Conservation (phyloP, 805 yeast genomes). For the Lachancea meyersii region DNA sequence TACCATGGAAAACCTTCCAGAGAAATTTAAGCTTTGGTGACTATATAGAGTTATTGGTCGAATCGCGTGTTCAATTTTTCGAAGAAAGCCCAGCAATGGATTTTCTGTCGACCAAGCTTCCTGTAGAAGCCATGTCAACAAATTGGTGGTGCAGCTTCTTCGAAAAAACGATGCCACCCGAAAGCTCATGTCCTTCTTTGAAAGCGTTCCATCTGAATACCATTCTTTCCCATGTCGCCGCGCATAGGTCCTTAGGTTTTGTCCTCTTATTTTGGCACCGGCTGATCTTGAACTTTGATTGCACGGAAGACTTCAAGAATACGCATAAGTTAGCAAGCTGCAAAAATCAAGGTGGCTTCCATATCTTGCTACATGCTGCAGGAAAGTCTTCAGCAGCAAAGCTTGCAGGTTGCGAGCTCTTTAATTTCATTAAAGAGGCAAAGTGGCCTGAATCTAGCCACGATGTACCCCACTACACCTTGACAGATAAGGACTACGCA, state of each 20-base stretch:
- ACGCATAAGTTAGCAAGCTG: slow-evolving; percentile 9
- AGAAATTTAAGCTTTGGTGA: slow-evolving; percentile 11
- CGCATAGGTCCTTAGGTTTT: slow-evolving; percentile 12
- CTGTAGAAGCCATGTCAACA: slow-evolving; percentile 8
- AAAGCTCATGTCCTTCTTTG: slow-evolving; percentile 12
- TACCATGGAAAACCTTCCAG: slow-evolving; percentile 13
- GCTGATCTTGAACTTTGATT: slow-evolving; percentile 10
- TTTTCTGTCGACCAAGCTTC: slow-evolving; percentile 14
- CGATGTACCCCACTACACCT: not conserved
- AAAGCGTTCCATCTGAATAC: slow-evolving; percentile 13
- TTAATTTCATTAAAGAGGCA: slow-evolving; percentile 8
- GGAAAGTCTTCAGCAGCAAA: slow-evolving; percentile 13
- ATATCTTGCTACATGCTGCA: slow-evolving; percentile 13
- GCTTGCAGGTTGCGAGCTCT: slow-evolving; percentile 12
- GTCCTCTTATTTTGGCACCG: slow-evolving; percentile 13
- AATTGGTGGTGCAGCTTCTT: slow-evolving; percentile 13
- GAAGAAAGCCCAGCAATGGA: slow-evolving; percentile 11
- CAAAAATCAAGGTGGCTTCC: slow-evolving; percentile 12
- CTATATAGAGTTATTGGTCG: slow-evolving; percentile 9
- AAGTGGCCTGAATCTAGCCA: not conserved
- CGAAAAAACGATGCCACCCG: slow-evolving; percentile 9
- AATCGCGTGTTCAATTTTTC: slow-evolving; percentile 11
- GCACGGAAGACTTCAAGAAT: slow-evolving; percentile 9
- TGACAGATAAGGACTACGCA: slow-evolving; percentile 15
- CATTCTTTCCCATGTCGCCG: slow-evolving; percentile 10